Evolutionary conservation across 164 flowering plant species (phyloP).

Genomic region (Paratinospora sagittata): DNA sequence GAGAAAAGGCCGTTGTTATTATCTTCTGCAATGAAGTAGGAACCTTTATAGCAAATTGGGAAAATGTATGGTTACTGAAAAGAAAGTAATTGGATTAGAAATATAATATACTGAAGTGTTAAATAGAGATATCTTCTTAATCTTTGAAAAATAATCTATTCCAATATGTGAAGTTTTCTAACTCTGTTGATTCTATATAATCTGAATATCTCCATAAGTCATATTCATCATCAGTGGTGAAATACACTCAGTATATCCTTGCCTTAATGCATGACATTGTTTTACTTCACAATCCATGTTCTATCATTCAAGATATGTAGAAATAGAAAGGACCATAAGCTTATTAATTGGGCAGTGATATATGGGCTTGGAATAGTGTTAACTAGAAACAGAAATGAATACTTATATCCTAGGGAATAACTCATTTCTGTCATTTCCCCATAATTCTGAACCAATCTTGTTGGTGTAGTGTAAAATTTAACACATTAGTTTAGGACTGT

Average conservation of each 20-base stretch:
- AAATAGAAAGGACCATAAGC: too few species aligned
- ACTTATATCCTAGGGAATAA: background rate
- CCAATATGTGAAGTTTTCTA: background rate
- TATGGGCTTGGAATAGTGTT: too few species aligned
- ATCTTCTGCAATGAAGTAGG: background rate
- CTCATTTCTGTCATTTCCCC: background rate
- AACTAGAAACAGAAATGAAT: background rate
- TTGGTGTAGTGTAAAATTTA: background rate
- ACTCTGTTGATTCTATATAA: background rate
- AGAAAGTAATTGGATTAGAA: too few species aligned
- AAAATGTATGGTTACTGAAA: too few species aligned
- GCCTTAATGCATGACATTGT: too few species aligned
- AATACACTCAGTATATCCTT: background rate
- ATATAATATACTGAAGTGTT: background rate
- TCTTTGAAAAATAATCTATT: background rate
- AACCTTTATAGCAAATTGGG: background rate
- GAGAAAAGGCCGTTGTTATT: background rate
- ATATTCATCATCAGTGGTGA: background rate
- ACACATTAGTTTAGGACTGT: background rate
- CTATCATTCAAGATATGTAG: too few species aligned
- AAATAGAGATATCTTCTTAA: background rate
- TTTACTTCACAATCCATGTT: too few species aligned
- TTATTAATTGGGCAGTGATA: too few species aligned
- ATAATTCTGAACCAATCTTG: background rate
- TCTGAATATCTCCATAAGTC: background rate